Percentiles rank a stretch among this genome's conserved stretches.
Evolutionary conservation across 2,329 filamentous ascomycete genomes (phyloP).

Genomic region (Cryphonectria parasitica): DNA sequence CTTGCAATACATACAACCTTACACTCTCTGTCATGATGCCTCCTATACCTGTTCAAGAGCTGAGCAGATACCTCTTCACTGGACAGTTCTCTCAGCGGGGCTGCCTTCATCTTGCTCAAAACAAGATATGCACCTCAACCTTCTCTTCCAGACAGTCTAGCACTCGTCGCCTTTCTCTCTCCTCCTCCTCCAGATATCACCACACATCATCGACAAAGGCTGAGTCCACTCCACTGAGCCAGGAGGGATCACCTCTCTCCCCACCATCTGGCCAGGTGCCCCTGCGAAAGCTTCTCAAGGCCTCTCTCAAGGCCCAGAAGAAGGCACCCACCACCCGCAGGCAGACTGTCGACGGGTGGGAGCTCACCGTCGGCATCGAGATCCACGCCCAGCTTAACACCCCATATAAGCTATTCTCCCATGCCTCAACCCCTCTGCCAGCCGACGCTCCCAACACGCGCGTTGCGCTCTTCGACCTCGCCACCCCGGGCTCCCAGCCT

Average conservation of each 20-base stretch:
- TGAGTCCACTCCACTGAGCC: background rate
- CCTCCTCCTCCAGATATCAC: background rate
- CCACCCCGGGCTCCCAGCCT: constrained; percentile 88
- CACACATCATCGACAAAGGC: constrained; percentile 1
- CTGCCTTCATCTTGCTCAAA: constrained; percentile 40
- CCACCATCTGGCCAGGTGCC: constrained; percentile 45
- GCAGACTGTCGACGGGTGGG: constrained; percentile 73
- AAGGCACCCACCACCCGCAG: constrained; percentile 50
- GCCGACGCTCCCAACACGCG: constrained; percentile 79
- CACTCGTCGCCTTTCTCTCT: constrained; percentile 16
- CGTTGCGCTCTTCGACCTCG: constrained; percentile 85
- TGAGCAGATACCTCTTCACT: constrained; percentile 54
- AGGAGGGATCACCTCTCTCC: background rate
- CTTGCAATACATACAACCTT: background rate
- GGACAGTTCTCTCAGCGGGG: constrained; percentile 48
- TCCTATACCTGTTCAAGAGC: constrained; percentile 47
- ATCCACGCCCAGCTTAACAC: constrained; percentile 97
- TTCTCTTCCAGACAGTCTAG: background rate
- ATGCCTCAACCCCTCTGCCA: constrained; percentile 53
- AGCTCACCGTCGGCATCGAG: constrained; percentile 94
- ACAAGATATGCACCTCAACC: background rate
- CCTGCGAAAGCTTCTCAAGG: constrained; percentile 73
- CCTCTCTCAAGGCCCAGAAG: constrained; percentile 60
- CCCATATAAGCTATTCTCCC: constrained; percentile 84
- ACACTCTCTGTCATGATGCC: constrained; percentile 43